Conservation (phyloP, 257 asterid genomes). For the Gentiana dahurica region DNA sequence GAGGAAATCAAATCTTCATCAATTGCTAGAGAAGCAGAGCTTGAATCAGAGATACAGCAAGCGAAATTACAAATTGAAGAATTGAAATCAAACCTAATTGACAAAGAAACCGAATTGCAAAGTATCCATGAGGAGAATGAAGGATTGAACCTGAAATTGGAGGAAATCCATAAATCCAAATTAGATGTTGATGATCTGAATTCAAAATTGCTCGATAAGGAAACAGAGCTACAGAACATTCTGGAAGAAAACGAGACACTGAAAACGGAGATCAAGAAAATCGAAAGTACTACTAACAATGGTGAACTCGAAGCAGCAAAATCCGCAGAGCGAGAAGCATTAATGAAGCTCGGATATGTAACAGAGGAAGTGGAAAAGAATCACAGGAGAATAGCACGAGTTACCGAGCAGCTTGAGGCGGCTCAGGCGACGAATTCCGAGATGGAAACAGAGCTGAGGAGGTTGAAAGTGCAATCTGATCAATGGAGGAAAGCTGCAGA, state of each 20-base stretch:
- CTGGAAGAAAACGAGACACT: slow-evolving; percentile 46
- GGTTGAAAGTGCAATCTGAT: slow-evolving; percentile 74
- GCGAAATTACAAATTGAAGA: slow-evolving; percentile 53
- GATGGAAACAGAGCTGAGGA: slow-evolving; percentile 70
- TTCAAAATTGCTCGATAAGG: slow-evolving; percentile 39
- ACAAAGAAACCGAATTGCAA: slow-evolving; percentile 80
- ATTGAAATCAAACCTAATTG: slow-evolving; percentile 74
- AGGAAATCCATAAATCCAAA: slow-evolving; percentile 27
- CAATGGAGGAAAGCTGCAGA: slow-evolving; percentile 99
- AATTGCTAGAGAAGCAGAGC: slow-evolving; percentile 38
- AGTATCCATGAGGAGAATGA: slow-evolving; percentile 84
- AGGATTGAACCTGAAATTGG: slow-evolving; percentile 32
- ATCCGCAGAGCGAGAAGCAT: slow-evolving; percentile 56
- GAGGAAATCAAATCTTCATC: slow-evolving; percentile 46
- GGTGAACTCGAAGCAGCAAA: slow-evolving; percentile 37
- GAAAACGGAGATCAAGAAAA: slow-evolving; percentile 25
- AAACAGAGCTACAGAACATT: slow-evolving; percentile 29
- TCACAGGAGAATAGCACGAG: slow-evolving; percentile 31
- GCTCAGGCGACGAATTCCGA: slow-evolving; percentile 58
- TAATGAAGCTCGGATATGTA: slow-evolving; percentile 40
- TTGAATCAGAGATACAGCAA: slow-evolving; percentile 32
- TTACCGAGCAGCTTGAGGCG: slow-evolving; percentile 60
- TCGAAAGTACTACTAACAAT: slow-evolving; percentile 11
- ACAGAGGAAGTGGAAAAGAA: slow-evolving; percentile 58
- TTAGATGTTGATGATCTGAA: slow-evolving; percentile 28